Evolutionary conservation across 2,329 filamentous ascomycete species (phyloP).

Genomic region (Scedosporium apiospermum): DNA sequence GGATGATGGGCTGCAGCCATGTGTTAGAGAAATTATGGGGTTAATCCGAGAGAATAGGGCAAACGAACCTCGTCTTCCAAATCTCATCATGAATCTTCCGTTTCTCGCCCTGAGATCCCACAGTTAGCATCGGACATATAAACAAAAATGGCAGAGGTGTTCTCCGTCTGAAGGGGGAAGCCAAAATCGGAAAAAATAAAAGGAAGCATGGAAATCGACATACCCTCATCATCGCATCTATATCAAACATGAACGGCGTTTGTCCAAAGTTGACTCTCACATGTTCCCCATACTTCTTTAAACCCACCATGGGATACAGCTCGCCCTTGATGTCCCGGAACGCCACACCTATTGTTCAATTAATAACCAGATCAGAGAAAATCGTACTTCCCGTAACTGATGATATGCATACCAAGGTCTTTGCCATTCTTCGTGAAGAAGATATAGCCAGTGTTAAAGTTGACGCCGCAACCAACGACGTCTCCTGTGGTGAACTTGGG

Average conservation of each 20-base stretch:
- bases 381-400: too few species aligned
- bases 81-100: slow-evolving; percentile 5
- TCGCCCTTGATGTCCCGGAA: slow-evolving; percentile 57
- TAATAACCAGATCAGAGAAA: neutral
- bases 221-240: slow-evolving; percentile 76
- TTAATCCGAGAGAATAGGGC: too few species aligned
- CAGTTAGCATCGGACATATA: neutral
- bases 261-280: slow-evolving; percentile 59
- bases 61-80: slow-evolving; percentile 2
- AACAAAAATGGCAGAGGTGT: neutral
- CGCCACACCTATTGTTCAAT: slow-evolving; percentile 47
- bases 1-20: neutral
- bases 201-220: slow-evolving; percentile 13
- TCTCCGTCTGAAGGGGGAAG: neutral
- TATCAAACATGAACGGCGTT: slow-evolving; percentile 79
- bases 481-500: slow-evolving; percentile 46
- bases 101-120: neutral
- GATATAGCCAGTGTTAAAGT: slow-evolving; percentile 53
- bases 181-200: neutral
- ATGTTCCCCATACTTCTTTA: slow-evolving; percentile 55
- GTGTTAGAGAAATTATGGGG: neutral
- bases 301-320: slow-evolving; percentile 58
- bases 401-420: slow-evolving; percentile 35
- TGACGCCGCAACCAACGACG: slow-evolving; percentile 55
- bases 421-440: slow-evolving; percentile 61